Evolutionary conservation across 257 asterid genomes (phyloP).

Genomic region (Craterostigma plantagineum): DNA sequence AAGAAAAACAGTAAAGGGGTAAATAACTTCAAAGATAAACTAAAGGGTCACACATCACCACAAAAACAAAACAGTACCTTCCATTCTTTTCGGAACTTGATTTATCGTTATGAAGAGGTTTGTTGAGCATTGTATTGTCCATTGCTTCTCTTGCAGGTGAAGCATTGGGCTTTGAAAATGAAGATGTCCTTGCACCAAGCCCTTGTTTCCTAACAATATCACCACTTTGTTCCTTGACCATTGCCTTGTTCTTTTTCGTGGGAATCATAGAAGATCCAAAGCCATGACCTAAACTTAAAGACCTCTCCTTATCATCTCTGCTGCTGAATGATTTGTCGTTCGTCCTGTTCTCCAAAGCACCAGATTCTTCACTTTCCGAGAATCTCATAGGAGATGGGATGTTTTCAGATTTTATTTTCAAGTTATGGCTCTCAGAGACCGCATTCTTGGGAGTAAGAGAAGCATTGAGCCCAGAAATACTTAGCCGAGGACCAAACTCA

Average conservation of each 20-base stretch:
- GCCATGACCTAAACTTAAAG: slow-evolving; percentile 26
- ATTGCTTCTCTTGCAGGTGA: slow-evolving; percentile 66
- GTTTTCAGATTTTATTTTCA: slow-evolving; percentile 38
- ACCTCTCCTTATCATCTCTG: slow-evolving; percentile 43
- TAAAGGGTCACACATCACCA: slow-evolving; percentile 1
- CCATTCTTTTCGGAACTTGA: slow-evolving; percentile 63
- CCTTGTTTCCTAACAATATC: slow-evolving; percentile 90
- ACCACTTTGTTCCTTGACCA: slow-evolving; percentile 47
- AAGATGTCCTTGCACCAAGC: slow-evolving; percentile 64
- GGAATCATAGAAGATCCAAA: slow-evolving; percentile 26
- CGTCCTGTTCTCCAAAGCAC: slow-evolving; percentile 54
- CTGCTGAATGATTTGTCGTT: slow-evolving; percentile 38
- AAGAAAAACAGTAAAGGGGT: slow-evolving; percentile 3
- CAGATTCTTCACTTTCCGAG: slow-evolving; percentile 89
- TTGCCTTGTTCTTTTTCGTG: slow-evolving; percentile 43
- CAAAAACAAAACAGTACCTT: slow-evolving; percentile 42
- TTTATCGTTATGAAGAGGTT: slow-evolving; percentile 56
- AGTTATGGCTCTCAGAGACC: slow-evolving; percentile 29
- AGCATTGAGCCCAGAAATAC: slow-evolving; percentile 31
- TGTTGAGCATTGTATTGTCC: slow-evolving; percentile 40
- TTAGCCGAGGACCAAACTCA: slow-evolving; percentile 53
- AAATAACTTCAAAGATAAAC: slow-evolving; percentile 3
- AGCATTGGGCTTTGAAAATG: slow-evolving; percentile 65
- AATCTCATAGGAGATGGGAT: slow-evolving; percentile 60
- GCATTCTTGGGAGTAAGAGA: slow-evolving; percentile 45